Evolutionary conservation across 2,329 filamentous ascomycete genomes (phyloP).

Genomic region (Penicillium sp.): DNA sequence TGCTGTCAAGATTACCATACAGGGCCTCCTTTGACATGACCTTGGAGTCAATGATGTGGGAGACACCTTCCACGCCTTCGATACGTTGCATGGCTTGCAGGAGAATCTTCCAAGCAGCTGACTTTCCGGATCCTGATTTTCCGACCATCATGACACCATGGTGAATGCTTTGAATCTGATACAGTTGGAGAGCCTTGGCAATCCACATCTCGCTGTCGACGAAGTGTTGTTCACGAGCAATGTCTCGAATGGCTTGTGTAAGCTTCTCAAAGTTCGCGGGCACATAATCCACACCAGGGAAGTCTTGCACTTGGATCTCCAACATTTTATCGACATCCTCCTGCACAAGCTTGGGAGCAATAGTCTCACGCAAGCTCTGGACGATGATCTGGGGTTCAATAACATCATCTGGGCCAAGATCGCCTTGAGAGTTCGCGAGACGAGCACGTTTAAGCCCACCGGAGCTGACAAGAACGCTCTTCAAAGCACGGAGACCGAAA

Average conservation of each 20-base stretch:
- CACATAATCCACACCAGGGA: slow-evolving; percentile 90
- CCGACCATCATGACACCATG: slow-evolving; percentile 99
- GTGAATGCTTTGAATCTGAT: slow-evolving; percentile 96
- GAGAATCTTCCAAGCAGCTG: slow-evolving; percentile 88
- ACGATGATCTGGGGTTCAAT: slow-evolving; percentile 97
- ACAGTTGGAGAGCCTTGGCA: slow-evolving; percentile 93
- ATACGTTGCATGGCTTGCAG: slow-evolving; percentile 88
- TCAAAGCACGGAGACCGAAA: slow-evolving; percentile 94
- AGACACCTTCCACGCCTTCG: slow-evolving; percentile 90
- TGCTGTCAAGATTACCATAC: slow-evolving; percentile 93
- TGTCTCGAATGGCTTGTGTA: slow-evolving; percentile 75
- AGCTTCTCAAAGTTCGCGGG: slow-evolving; percentile 82
- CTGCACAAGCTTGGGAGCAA: slow-evolving; percentile 94
- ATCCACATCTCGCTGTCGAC: slow-evolving; percentile 95
- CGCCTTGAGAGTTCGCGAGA: slow-evolving; percentile 59
- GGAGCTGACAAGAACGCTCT: slow-evolving; percentile 97
- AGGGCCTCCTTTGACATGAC: slow-evolving; percentile 99
- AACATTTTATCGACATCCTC: slow-evolving; percentile 88
- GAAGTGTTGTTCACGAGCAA: slow-evolving; percentile 81
- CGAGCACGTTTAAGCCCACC: slow-evolving; percentile 86
- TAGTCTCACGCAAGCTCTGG: slow-evolving; percentile 96
- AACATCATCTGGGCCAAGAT: slow-evolving; percentile 66
- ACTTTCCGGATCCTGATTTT: slow-evolving; percentile 96
- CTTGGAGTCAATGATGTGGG: slow-evolving; percentile 97
- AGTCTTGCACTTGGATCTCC: slow-evolving; percentile 77